phyloP scores from a whole-genome alignment of 2,329 filamentous ascomycete genomes.

The Verticillium tricorpus region DNA sequence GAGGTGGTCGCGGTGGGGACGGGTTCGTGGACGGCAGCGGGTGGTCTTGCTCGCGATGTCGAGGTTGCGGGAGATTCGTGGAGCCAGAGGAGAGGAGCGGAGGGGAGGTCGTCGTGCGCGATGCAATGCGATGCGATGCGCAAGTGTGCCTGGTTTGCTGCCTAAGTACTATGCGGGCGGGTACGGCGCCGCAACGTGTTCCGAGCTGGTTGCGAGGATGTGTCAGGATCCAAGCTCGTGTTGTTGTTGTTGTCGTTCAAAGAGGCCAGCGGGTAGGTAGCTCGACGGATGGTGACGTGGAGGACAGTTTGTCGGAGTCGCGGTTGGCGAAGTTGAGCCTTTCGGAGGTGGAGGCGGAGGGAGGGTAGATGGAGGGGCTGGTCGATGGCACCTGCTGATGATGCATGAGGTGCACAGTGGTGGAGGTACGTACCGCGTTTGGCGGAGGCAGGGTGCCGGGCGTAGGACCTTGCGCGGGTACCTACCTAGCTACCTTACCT shows the following conservation, averaged over 20 bases:
- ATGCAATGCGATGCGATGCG: not conserved
- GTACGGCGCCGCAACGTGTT: not conserved
- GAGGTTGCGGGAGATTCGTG: not conserved
- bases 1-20: not conserved
- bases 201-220: not conserved
- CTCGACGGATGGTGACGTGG: not conserved
- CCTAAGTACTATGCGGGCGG: not conserved
- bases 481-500: too few relatives aligned
- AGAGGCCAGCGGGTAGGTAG: not conserved
- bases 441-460: not conserved
- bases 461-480: too few relatives aligned
- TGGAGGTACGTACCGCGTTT: not conserved
- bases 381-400: not conserved
- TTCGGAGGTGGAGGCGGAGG: not conserved
- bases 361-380: not conserved
- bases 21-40: not conserved
- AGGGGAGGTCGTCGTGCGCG: not conserved
- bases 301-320: slow-evolving; percentile 2
- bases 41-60: not conserved
- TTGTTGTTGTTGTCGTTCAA: not conserved
- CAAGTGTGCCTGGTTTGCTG: not conserved
- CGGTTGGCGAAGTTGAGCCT: not conserved
- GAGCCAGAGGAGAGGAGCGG: not conserved
- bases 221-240: not conserved
- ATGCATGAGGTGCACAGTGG: not conserved